Base-by-base conservation (phyloP, 2,329 filamentous ascomycete genomes). In the Colletotrichum lentis region DNA sequence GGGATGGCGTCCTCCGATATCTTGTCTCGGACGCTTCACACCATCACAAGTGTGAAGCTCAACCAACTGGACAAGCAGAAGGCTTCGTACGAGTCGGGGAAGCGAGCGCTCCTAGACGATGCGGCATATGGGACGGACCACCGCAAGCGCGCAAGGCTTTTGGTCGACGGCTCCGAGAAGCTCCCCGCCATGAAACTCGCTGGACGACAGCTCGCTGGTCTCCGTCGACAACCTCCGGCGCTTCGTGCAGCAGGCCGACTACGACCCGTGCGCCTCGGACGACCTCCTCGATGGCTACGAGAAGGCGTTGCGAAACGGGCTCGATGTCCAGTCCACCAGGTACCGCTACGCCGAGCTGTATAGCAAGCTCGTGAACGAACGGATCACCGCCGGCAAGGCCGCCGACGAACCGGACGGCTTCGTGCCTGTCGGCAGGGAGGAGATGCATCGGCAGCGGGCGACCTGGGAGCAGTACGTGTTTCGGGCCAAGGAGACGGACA, bases 401-500 rank as follows among this genome's bases (percentile, higher is more conserved):
- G 76, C 74, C 3, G 72, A 73, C 35, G 77, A 76, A 11, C 70
- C 71, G 0, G 74, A 31, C 27, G 27, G 74, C 3, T 84, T 85
- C 64, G 82, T 86, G 55, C 73, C 77, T 6, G 78, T 87, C 14
- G 86, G 85, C 2, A 79, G 83, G 18, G 79, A 82, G 46, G 84
- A 86, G 71, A 85, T 86, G 78, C 82, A 85, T 62, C 79, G 84
- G 63, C 81, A 85, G 69, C 80, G 86, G 22, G 77, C 80, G 1
- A 79, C 77, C 14, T 89, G 87, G 85, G 87, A 90, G 73, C 74
- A 77, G 1, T 77, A 83, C 61, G 85, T 87, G n/a, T 89, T 90
- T 72, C 78, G 78, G 3, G 74, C 80, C 5, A 78, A 79, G 35
- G 73, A 83, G 18, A 82, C 82, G 3, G 80, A 89, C 69, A 74